Evolutionary conservation across 106 monocot species (phyloP), one percentile per base, ranked within the genome.

Genomic region (Agapanthus africanus): DNA sequence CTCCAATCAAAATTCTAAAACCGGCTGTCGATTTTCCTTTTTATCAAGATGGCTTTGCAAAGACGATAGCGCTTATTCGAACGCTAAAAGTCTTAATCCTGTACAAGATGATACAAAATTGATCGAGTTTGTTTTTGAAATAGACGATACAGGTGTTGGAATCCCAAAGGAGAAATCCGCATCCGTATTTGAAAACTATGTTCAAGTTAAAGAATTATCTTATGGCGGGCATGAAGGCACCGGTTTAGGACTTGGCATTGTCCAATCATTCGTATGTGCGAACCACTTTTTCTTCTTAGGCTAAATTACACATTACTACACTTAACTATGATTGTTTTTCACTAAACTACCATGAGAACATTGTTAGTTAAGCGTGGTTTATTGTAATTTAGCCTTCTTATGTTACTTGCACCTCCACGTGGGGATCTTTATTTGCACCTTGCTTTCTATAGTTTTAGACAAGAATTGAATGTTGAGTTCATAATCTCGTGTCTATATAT

Each of bases 191-290:
- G 92, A 99, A 63, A 93, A 99, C 40, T 99, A 87, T 76, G 73
- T 99, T 69, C 99, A 93, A 74, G 85, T 99, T 7, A 87, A 83
- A 34, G 90, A 85, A 56, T 61, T 71, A 8, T 21, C 59, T 19
- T 27, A 4, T 47, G 30, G 22, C 31, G 81, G 52, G 8, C 79
- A 76, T 10, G 85, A 82, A 73, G 99, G 99, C 66, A 93, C 99
- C 46, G 97, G 93, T 36, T 68, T 99, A 54, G 99, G 99, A 19
- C 90, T 99, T 71, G 99, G 99, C 27, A 92, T 99, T 37, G 99
- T 93, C 39, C 89, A 90, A 74, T 99, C 93, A 14, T 90, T 63
- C 74, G 92, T 97, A 69, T 85, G 86, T 79, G 38, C 30, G 8
- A 36, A 10, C 74, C 49, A 3, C 61, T 9, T 36, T 37, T 56